These are phyloP conservation scores for Serpula lacrymans DNA, from an alignment of 768 basidiomycete genomes.

Conservation along the genomic window DNA sequence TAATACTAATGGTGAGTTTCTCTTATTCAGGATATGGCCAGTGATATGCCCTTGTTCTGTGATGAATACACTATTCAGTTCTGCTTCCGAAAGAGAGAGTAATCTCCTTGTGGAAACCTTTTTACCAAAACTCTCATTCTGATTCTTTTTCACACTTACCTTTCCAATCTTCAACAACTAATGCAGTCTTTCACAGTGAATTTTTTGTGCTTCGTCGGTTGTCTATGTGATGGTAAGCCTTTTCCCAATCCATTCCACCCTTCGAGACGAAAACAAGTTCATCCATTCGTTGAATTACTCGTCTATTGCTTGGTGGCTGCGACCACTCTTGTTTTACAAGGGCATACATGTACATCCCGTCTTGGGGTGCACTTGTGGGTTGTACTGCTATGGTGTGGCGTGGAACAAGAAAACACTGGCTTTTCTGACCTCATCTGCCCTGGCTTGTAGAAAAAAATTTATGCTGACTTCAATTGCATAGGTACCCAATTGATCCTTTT, in stretches of 20 bases:
- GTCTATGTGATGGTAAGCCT: slow-evolving; percentile 9
- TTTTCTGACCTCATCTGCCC: slow-evolving; percentile 52
- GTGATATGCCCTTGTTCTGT: slow-evolving; percentile 15
- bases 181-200: background rate
- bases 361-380: slow-evolving; percentile 44
- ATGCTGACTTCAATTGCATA: slow-evolving; percentile 1
- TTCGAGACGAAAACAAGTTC: slow-evolving; percentile 72
- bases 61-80: slow-evolving; percentile 65
- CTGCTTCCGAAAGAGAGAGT: slow-evolving; percentile 80
- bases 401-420: slow-evolving; percentile 58
- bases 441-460: slow-evolving; percentile 9
- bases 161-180: background rate
- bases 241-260: background rate
- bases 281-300: slow-evolving; percentile 78
- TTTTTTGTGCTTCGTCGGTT: background rate
- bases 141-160: slow-evolving; percentile 28
- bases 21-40: slow-evolving; percentile 6
- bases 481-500: slow-evolving; percentile 11
- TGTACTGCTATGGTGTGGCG: slow-evolving; percentile 26
- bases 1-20: too few species aligned
- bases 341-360: slow-evolving; percentile 41
- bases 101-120: slow-evolving; percentile 72
- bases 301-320: slow-evolving; percentile 27
- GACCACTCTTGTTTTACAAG: slow-evolving; percentile 33
- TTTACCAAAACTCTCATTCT: slow-evolving; percentile 48